Base-by-base conservation (phyloP, 176 grass and related monocot species). In the Lolium rigidum region DNA sequence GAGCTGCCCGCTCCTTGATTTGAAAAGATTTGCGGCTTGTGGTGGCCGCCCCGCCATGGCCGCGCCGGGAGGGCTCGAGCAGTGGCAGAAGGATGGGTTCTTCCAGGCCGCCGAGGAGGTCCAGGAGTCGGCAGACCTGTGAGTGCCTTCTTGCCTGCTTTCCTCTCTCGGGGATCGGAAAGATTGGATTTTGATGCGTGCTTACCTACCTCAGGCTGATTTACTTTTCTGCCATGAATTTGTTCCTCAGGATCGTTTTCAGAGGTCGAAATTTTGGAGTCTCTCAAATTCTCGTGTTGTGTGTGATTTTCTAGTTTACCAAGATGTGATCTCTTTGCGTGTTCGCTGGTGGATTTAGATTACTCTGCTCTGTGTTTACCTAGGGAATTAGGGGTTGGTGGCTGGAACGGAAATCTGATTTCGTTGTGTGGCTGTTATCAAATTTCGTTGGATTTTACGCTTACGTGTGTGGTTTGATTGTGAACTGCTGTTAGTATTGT, bases 71-170 rank as follows among this genome's bases (percentile, higher is more conserved):
- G 89, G 82, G 80, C 88, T 98, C 16, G 93, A 95, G 74, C 95
- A 90, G 84, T 98, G 95, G 95, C 83, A 92, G 89, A 95, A 98
- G 85, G 95, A 98, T 84, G 93, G 84, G 5, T 92, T 93, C 76
- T 98, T 98, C 68, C 88, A 69, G 60, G 95, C 91, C 6, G 95
- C 93, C 37, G 95, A 98, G 86, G 95, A 92, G 79, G 93, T 98
- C 56, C 95, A 98, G 84, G 87, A 98, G 81, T 95, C 95, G 6
- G 80, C 95, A 17, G 93, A 98, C 55, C 50, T 86, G 95, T 98
- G 70, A 91, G 93, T 80, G 39, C 47, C 66, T 86, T 78, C 38
- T 50, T 50, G 63, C 38, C n/a, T 26, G 17, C 17, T 77, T 71
- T 75, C 26, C 47, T 58, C 76, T 87, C 65, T 47, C 26, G 22